Conservation (phyloP, 2,329 filamentous ascomycete species). For the Fusarium graminum region DNA sequence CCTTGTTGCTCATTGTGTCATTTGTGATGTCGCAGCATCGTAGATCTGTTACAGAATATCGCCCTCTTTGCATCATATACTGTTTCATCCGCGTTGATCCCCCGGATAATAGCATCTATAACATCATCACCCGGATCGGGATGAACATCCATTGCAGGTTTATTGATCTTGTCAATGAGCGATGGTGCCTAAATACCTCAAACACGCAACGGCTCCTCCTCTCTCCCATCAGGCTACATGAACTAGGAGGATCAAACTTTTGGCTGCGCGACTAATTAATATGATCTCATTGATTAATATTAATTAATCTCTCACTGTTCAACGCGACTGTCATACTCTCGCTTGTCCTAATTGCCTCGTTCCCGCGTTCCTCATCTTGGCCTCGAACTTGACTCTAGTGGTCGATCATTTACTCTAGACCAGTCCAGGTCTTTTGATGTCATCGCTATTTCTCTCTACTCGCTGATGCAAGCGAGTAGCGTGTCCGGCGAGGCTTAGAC, state of each 20-base stretch:
- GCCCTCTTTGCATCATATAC: conserved; percentile 36
- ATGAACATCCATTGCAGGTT: not conserved
- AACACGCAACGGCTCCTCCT: not conserved
- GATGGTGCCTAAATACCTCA: not conserved
- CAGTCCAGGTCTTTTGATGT: conserved; percentile 20
- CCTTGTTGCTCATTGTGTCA: conserved; percentile 26
- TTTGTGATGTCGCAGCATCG: conserved; percentile 9
- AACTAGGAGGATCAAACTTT: conserved; percentile 11
- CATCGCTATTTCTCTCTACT: conserved; percentile 9
- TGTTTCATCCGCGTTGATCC: conserved; percentile 41
- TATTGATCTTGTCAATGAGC: not conserved
- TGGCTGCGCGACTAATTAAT: conserved; percentile 10
- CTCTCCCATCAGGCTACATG: not conserved
- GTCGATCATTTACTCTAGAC: conserved; percentile 41
- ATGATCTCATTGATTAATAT: not conserved
- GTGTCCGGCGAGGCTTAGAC: conserved; percentile 15
- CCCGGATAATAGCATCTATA: conserved; percentile 23
- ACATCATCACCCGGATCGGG: conserved; percentile 12
- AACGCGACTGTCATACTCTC: conserved; percentile 11
- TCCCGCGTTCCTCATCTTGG: conserved; percentile 38
- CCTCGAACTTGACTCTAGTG: conserved; percentile 42
- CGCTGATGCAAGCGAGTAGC: conserved; percentile 19
- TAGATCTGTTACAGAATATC: conserved; percentile 37
- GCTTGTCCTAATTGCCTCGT: conserved; percentile 23
- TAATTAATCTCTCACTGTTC: not conserved